These are phyloP conservation scores for Paraglomus brasilianum DNA, from an alignment of 192 early-diverging fungal genomes.

Conservation along the genomic window DNA sequence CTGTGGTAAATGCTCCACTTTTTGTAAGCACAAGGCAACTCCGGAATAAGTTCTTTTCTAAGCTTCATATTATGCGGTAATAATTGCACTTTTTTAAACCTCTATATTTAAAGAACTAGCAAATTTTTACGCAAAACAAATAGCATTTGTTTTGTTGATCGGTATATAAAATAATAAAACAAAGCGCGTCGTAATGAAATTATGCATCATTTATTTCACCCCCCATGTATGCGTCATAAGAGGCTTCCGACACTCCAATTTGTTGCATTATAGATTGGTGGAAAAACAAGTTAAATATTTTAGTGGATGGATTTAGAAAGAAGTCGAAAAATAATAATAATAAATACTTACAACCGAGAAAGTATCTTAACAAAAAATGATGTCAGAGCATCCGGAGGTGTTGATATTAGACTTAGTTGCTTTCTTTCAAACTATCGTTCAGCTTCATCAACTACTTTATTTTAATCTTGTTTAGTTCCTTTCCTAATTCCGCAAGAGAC, in stretches of 20 bases:
- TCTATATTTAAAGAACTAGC: too few relatives aligned
- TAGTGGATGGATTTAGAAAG: conserved; percentile 19
- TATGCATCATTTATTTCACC: too few relatives aligned
- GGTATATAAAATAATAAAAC: too few relatives aligned
- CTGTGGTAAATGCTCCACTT: too few relatives aligned
- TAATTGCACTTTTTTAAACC: too few relatives aligned
- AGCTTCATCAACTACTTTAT: conserved; percentile 24
- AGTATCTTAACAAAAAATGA: conserved; percentile 26
- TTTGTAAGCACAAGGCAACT: too few relatives aligned
- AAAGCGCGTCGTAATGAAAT: too few relatives aligned
- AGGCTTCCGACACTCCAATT: conserved; percentile 20
- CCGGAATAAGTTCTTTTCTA: too few relatives aligned
- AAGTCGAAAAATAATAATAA: conserved; percentile 19
- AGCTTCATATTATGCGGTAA: too few relatives aligned
- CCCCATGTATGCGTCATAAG: conserved; percentile 19
- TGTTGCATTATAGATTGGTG: conserved; percentile 27
- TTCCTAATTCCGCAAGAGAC: not conserved
- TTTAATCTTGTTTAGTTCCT: conserved; percentile 28
- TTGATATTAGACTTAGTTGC: conserved; percentile 11
- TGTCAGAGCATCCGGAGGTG: not conserved
- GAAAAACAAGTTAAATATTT: conserved; percentile 23
- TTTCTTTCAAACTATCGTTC: conserved; percentile 25
- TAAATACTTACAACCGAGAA: conserved; percentile 22
- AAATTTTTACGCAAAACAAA: too few relatives aligned
- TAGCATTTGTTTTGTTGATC: too few relatives aligned